Base-by-base conservation (phyloP, 345 rosid genomes). In the Rubroshorea leprosula region DNA sequence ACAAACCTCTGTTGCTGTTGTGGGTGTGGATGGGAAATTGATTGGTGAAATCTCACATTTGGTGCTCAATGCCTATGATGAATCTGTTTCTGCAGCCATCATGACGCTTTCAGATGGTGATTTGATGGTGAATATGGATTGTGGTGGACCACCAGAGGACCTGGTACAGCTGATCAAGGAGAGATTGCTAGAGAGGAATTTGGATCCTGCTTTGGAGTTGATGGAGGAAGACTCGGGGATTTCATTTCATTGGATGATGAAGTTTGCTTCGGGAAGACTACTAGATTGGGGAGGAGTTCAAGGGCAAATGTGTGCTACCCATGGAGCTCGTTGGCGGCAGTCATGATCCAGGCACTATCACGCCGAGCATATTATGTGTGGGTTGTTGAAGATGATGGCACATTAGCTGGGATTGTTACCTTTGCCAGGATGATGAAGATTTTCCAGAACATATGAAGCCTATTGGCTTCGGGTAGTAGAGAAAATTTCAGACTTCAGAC, bases 301-400 rank as follows among this genome's bases (percentile, higher is more conserved):
- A 79, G 70, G 51, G 78, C 66, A 12, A 72, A 57, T 15, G 68
- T 79, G 62, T 84, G 87, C 58, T 48, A 70, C 58, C 82, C 85
- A 7, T 69, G 79, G 82, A 81, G 73, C 65, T 84, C 87, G 2
- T 56, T 84, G 27, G 72, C 79, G 23, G 91, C 87, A 0, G 83
- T 84, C 60, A 79, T 84, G 77, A 80, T 84, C 57, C 83, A 84
- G 74, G 83, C 82, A 5, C 74, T 84, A 0, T 70, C 87, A 13
- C 80, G 68, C 31, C 83, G 87, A 27, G 72, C 72, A 45, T 64
- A 72, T 41, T 79, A 76, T 2, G 71, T 65, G 26, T 84, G 91
- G 91, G 90, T 81, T 55, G 75, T 79, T 1, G 78, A 81, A 47
- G 78, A 69, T 16, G 81, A 81, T 20, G 66, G 78, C 1, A 60